phyloP scores from a whole-genome alignment of 2,329 filamentous ascomycete genomes.

The Colletotrichum filicis region DNA sequence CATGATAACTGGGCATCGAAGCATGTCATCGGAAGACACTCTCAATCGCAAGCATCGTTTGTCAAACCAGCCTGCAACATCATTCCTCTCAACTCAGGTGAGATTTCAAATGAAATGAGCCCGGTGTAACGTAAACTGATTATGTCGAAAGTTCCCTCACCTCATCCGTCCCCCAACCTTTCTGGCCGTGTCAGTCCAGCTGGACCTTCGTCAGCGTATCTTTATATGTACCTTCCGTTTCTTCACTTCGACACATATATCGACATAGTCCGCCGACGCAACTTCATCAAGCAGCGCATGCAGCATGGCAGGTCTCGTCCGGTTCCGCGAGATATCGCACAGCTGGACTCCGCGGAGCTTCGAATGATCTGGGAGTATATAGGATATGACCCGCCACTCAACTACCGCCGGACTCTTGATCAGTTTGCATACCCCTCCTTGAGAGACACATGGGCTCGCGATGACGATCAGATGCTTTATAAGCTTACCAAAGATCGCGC shows the following conservation, averaged over 20 bases:
- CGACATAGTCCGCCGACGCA: conserved; percentile 65
- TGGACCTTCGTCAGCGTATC: conserved; percentile 42
- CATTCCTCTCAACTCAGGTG: conserved; percentile 45
- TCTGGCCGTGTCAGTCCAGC: conserved; percentile 28
- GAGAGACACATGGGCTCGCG: conserved; percentile 67
- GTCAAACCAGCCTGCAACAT: conserved; percentile 61
- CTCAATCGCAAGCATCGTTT: conserved; percentile 61
- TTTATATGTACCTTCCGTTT: conserved; percentile 67
- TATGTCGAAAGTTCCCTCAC: conserved; percentile 49
- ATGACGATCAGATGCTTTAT: conserved; percentile 76
- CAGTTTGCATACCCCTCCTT: conserved; percentile 73
- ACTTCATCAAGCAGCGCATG: conserved; percentile 63
- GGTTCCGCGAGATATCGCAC: conserved; percentile 63
- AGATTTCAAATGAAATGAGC: background rate
- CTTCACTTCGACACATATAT: conserved; percentile 74
- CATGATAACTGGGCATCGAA: conserved; percentile 61
- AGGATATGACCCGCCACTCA: conserved; percentile 69
- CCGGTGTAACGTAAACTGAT: background rate
- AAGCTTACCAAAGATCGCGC: conserved; percentile 67
- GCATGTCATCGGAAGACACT: conserved; percentile 59
- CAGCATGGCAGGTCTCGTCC: conserved; percentile 65
- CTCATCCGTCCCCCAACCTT: conserved; percentile 40
- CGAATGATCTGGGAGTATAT: conserved; percentile 73
- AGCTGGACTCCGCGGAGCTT: conserved; percentile 65
- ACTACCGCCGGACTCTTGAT: conserved; percentile 70